Evolutionary conservation across 2,329 filamentous ascomycete species (phyloP).

Genomic region (Paracamarosporium sp.): DNA sequence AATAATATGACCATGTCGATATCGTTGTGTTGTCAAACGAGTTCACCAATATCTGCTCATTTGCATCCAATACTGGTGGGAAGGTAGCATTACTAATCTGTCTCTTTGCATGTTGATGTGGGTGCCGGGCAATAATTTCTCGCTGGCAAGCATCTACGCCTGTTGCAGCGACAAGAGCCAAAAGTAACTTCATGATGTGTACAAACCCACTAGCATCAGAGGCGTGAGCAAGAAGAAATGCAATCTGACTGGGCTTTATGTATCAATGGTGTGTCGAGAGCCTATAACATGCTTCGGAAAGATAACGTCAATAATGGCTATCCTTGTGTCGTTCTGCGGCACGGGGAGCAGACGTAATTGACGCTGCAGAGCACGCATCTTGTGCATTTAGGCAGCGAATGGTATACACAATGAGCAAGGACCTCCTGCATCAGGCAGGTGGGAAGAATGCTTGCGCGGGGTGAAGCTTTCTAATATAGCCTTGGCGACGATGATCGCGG

Average conservation of each 20-base stretch:
- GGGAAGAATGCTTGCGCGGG: slow-evolving; percentile 22
- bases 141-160: slow-evolving; percentile 43
- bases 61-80: slow-evolving; percentile 40
- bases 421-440: slow-evolving; percentile 42
- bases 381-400: slow-evolving; percentile 18
- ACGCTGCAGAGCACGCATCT: slow-evolving; percentile 3
- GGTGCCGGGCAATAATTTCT: slow-evolving; percentile 32
- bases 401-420: slow-evolving; percentile 19
- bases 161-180: slow-evolving; percentile 34
- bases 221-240: neutral
- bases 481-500: slow-evolving; percentile 16
- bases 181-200: slow-evolving; percentile 32
- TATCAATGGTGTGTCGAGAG: slow-evolving; percentile 7
- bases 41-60: slow-evolving; percentile 48
- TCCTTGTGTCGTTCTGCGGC: neutral
- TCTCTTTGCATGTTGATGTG: slow-evolving; percentile 34
- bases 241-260: slow-evolving; percentile 13
- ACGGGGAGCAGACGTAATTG: neutral
- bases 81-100: slow-evolving; percentile 33
- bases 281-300: neutral
- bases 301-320: slow-evolving; percentile 26
- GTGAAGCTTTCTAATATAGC: slow-evolving; percentile 19
- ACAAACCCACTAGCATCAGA: neutral
- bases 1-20: slow-evolving; percentile 47
- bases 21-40: slow-evolving; percentile 51